Conservation (phyloP, 306 rosid genomes). For the Rubus parviflorus region DNA sequence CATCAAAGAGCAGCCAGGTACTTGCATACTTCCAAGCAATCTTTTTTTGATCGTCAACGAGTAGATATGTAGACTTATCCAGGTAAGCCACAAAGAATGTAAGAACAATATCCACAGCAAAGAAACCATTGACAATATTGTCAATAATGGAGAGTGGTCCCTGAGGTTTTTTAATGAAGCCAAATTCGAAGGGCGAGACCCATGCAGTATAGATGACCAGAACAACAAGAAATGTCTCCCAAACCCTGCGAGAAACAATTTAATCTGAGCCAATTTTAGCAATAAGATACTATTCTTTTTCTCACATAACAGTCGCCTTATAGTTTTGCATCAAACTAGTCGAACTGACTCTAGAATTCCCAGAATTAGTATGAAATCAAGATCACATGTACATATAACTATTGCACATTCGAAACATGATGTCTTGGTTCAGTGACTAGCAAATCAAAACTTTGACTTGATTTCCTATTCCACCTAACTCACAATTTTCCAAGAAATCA, state of each 20-base stretch:
- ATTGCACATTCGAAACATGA: neutral
- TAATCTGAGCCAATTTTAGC: constrained; percentile 20
- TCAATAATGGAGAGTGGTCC: constrained; percentile 59
- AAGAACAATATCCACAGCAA: constrained; percentile 69
- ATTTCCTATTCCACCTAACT: neutral
- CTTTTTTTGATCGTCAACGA: constrained; percentile 57
- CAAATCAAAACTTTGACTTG: constrained; percentile 2
- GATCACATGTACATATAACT: neutral
- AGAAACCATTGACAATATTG: constrained; percentile 79
- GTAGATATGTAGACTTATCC: constrained; percentile 62
- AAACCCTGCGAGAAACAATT: constrained; percentile 47
- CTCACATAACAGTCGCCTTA: neutral
- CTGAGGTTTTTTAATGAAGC: constrained; percentile 68
- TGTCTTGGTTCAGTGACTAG: neutral
- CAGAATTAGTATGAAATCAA: neutral
- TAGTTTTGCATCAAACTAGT: neutral
- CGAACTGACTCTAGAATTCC: neutral
- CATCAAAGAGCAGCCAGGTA: constrained; percentile 72
- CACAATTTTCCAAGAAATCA: neutral
- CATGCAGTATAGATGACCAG: constrained; percentile 88
- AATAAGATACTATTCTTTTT: neutral
- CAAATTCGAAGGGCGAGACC: constrained; percentile 96
- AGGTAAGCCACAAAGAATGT: constrained; percentile 91
- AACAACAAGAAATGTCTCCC: constrained; percentile 72
- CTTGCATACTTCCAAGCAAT: constrained; percentile 69